Evolutionary conservation across 2,329 filamentous ascomycete genomes (phyloP), one percentile per base, ranked within the genome.

Genomic region (Pseudomassariella vexata): DNA sequence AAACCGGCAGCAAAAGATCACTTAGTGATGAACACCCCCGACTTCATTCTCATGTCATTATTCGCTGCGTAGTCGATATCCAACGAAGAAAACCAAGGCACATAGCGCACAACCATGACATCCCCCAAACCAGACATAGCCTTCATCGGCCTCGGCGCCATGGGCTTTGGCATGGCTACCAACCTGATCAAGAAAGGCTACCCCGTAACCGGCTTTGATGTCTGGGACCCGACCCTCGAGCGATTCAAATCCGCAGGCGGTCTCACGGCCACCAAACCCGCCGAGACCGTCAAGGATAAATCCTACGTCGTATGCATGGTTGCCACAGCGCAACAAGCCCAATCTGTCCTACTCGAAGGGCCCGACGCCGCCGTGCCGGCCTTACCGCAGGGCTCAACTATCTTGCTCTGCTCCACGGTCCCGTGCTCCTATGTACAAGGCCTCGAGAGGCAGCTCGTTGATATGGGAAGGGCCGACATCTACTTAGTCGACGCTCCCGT

Each of bases 81-180:
- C n/a, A n/a, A n/a, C n/a, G n/a, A n/a, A n/a, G n/a, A n/a, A n/a
- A n/a, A n/a, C n/a, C n/a, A n/a, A n/a, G n/a, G n/a, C n/a, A n/a
- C n/a, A n/a, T n/a, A n/a, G n/a, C n/a, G 5, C 19, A n/a, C n/a
- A n/a, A 34, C 26, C 26, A 48, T 29, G 34, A 58, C 57, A 46
- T 36, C 54, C 12, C 38, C 50, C 29, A 65, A 63, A 39, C 55
- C 56, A 4, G 49, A 55, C 4, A 44, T 84, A 33, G 72, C 76
- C 42, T 85, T 86, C 58, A 79, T 83, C 41, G 83, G 83, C 64
- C 78, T 88, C 3, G 83, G 83, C 35, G 82, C 82, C 57, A 87
- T 87, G 83, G 83, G 83, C 51, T 83, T 85, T 54, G 83, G 83
- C 52, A 87, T 88, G 82, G 83, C 83, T 41, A 83, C 75, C 38